These are phyloP conservation scores for Colletotrichum simmondsii DNA, from an alignment of 2,329 filamentous ascomycete genomes.

Conservation along the genomic window DNA sequence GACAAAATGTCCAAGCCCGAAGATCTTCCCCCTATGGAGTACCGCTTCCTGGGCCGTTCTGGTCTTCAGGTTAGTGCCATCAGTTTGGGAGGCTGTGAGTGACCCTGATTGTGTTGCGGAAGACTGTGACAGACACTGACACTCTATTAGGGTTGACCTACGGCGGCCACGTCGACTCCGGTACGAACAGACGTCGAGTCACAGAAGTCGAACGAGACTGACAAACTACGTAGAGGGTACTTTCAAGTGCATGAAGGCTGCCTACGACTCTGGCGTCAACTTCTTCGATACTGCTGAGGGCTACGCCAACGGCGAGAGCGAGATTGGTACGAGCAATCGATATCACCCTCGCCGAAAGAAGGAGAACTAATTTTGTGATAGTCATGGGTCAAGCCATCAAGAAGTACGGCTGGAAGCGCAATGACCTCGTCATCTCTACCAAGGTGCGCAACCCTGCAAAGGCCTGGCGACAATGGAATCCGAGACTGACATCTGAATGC, in stretches of 20 bases:
- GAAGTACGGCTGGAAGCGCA: slow-evolving; percentile 70
- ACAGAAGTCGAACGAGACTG: neutral
- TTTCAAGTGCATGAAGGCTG: slow-evolving; percentile 70
- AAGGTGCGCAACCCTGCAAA: slow-evolving; percentile 52
- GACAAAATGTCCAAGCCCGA: slow-evolving; percentile 52
- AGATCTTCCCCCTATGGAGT: slow-evolving; percentile 69
- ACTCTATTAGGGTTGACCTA: slow-evolving; percentile 69
- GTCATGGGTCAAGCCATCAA: slow-evolving; percentile 71
- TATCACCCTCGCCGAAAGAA: neutral
- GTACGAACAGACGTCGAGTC: slow-evolving; percentile 49
- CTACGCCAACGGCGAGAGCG: slow-evolving; percentile 69
- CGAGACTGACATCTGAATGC: neutral
- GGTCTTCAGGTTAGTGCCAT: slow-evolving; percentile 81
- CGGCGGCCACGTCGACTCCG: slow-evolving; percentile 76
- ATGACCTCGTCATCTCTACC: slow-evolving; percentile 70
- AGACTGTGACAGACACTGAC: neutral
- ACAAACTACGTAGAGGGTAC: slow-evolving; percentile 48
- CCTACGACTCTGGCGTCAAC: slow-evolving; percentile 70
- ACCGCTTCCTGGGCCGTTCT: slow-evolving; percentile 76
- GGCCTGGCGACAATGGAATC: neutral
- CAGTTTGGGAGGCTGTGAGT: slow-evolving; percentile 71
- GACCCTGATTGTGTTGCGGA: neutral
- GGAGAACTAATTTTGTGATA: neutral
- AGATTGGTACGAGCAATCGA: slow-evolving; percentile 49
- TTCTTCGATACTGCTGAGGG: slow-evolving; percentile 72